Evolutionary conservation across 2,329 filamentous ascomycete species (phyloP).

Genomic region (Colletotrichum sp.): DNA sequence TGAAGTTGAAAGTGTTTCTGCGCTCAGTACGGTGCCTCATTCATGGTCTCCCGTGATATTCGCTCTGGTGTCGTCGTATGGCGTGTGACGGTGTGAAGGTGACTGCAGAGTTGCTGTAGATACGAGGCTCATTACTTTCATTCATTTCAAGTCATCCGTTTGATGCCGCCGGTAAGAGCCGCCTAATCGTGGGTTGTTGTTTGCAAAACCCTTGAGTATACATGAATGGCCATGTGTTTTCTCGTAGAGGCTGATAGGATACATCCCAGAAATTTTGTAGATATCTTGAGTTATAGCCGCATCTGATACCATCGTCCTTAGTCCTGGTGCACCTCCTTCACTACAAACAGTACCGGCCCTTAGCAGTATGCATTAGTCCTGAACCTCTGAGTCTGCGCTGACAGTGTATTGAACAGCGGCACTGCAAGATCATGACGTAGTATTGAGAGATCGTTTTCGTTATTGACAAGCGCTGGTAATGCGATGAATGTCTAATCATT

Average conservation of each 20-base stretch:
- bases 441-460: neutral
- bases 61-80: neutral
- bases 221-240: neutral
- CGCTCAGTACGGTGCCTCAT: neutral
- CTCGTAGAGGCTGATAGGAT: neutral
- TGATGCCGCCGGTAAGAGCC: neutral
- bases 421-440: neutral
- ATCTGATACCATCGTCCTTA: neutral
- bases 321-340: neutral
- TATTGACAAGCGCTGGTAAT: neutral
- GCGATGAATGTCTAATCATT: neutral
- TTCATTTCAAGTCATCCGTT: neutral
- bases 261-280: neutral
- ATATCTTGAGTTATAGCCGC: neutral
- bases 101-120: neutral
- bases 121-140: neutral
- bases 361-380: neutral
- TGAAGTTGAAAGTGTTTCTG: neutral
- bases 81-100: neutral
- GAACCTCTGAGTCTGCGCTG: neutral
- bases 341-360: neutral
- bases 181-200: neutral
- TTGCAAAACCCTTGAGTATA: neutral
- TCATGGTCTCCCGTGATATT: neutral
- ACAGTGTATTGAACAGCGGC: neutral